Percentiles rank a stretch among this genome's conserved stretches.
These are phyloP conservation scores for Calonectria ilicicola DNA, from an alignment of 2,329 filamentous ascomycete genomes.

Conservation along the genomic window DNA sequence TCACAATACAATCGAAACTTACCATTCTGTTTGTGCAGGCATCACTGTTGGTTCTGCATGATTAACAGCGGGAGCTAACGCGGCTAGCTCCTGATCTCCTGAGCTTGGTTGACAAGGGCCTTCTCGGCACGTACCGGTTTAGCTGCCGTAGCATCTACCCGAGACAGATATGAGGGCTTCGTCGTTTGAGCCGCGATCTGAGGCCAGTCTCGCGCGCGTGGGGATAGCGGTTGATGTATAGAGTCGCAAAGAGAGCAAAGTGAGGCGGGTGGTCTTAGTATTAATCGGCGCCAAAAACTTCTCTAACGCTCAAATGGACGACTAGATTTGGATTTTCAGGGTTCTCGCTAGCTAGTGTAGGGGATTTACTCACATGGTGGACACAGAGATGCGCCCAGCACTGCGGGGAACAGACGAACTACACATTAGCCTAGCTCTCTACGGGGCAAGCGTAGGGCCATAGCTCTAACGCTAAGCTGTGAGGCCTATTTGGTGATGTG, in stretches of 20 bases:
- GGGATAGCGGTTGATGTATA: background rate
- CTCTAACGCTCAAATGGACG: background rate
- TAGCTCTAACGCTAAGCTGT: background rate
- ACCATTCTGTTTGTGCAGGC: background rate
- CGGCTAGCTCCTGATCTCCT: background rate
- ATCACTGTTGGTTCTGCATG: background rate
- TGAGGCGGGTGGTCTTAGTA: background rate
- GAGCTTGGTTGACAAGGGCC: background rate
- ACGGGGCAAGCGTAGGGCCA: background rate
- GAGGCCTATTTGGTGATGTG: background rate
- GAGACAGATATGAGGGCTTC: background rate
- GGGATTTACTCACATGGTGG: background rate
- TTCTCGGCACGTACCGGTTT: background rate
- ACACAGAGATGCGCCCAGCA: background rate
- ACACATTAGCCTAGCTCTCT: too few relatives aligned
- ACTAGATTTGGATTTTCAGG: background rate
- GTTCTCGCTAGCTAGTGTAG: background rate
- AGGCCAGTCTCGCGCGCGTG: background rate
- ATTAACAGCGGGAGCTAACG: background rate
- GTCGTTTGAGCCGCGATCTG: background rate
- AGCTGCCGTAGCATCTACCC: background rate
- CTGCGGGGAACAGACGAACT: background rate
- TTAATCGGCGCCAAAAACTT: background rate
- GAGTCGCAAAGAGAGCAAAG: background rate
- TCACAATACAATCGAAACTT: background rate